Conservation (phyloP, 139 green algal genomes). For the Limnomonas spitsbergensis region DNA sequence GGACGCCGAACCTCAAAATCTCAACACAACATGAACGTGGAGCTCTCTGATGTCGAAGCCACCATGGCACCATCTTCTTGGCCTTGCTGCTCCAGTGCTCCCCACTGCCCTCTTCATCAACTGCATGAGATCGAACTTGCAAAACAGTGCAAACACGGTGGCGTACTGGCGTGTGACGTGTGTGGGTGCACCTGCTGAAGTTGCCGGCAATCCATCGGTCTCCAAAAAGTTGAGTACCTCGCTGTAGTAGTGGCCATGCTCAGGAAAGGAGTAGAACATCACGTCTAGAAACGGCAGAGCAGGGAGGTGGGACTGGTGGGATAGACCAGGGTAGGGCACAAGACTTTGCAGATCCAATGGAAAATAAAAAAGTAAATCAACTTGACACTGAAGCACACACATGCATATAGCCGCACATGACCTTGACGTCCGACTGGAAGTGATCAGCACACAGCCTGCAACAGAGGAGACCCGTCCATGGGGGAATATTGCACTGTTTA, state of each 20-base stretch:
- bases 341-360: too few species aligned
- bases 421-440: constrained; percentile 81
- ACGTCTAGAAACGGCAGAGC: too few species aligned
- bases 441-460: constrained; percentile 2
- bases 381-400: too few species aligned
- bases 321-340: too few species aligned
- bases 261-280: constrained; percentile 83
- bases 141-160: constrained; percentile 58
- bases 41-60: constrained; percentile 24
- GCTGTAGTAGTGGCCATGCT: constrained; percentile 76
- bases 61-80: constrained; percentile 75
- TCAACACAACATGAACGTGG: constrained; percentile 78
- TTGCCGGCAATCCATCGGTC: background rate
- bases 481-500: too few species aligned
- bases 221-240: constrained; percentile 20
- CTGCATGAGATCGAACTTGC: constrained; percentile 33
- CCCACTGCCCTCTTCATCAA: constrained; percentile 80
- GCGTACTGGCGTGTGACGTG: too few species aligned
- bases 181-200: background rate
- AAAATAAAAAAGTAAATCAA: too few species aligned
- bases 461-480: background rate
- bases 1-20: background rate
- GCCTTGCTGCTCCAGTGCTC: constrained; percentile 36
- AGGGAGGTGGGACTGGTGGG: too few species aligned
- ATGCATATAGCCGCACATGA: constrained; percentile 73